Percentiles rank a stretch among this genome's conserved stretches.
Evolutionary conservation across 805 yeast species (phyloP).

Genomic region (Clavispora phyllophila): DNA sequence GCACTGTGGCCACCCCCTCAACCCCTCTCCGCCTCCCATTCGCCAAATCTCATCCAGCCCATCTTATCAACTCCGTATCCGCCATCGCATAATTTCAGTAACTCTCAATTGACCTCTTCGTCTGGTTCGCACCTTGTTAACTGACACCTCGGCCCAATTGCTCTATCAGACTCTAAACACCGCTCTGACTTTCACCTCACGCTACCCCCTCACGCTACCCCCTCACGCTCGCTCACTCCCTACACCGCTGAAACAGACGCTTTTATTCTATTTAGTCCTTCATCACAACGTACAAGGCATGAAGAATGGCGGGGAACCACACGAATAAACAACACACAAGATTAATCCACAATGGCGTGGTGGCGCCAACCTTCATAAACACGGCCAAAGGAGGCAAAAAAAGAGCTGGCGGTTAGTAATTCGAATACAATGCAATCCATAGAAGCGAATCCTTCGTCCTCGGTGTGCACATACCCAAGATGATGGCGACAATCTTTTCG

Average conservation of each 20-base stretch:
- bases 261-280: slow-evolving; percentile 11
- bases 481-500: slow-evolving; percentile 38
- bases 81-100: too few relatives aligned
- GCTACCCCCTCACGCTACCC: background rate
- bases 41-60: too few relatives aligned
- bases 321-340: slow-evolving; percentile 53
- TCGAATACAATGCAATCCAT: background rate
- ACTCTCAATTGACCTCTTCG: too few relatives aligned
- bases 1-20: too few relatives aligned
- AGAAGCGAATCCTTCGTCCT: too few relatives aligned
- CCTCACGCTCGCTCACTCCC: too few relatives aligned
- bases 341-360: slow-evolving; percentile 61
- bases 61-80: too few relatives aligned
- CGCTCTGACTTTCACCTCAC: too few relatives aligned
- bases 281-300: slow-evolving; percentile 62
- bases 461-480: slow-evolving; percentile 24
- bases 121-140: too few relatives aligned
- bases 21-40: too few relatives aligned
- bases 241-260: background rate
- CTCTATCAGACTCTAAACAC: too few relatives aligned
- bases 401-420: slow-evolving; percentile 40
- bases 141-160: too few relatives aligned
- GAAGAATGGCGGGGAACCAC: slow-evolving; percentile 79
- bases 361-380: slow-evolving; percentile 61
- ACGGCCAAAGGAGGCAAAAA: slow-evolving; percentile 76